Percentiles rank a stretch among this genome's conserved stretches.
phyloP scores from a whole-genome alignment of 2,329 filamentous ascomycete genomes.

The Zarea fungicola region DNA sequence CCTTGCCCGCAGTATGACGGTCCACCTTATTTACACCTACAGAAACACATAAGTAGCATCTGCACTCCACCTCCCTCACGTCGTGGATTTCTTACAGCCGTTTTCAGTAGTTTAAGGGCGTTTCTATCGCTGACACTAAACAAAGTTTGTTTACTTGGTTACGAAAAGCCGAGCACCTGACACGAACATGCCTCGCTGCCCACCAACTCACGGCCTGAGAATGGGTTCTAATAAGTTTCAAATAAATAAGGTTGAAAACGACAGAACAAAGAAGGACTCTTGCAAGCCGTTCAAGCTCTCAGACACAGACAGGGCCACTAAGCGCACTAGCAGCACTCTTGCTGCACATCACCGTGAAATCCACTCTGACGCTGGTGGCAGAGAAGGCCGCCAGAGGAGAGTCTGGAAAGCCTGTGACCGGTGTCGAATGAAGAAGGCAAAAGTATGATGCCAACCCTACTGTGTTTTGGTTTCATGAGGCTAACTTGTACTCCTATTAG shows the following conservation, averaged over 20 bases:
- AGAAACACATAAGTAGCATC: no score
- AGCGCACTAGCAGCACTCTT: conserved; percentile 39
- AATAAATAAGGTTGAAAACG: conserved; percentile 47
- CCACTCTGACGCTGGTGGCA: conserved; percentile 27
- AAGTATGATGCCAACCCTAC: conserved; percentile 43
- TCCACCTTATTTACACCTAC: no score
- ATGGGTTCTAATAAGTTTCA: conserved; percentile 47
- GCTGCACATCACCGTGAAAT: conserved; percentile 34
- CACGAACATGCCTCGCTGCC: no score
- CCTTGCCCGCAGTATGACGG: no score
- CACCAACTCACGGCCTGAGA: conserved; percentile 20
- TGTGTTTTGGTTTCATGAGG: neutral
- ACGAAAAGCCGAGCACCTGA: no score
- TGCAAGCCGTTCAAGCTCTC: conserved; percentile 43
- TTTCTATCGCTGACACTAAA: no score
- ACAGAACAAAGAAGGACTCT: conserved; percentile 33
- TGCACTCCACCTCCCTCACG: no score
- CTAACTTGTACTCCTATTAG: conserved; percentile 29
- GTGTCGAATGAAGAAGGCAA: conserved; percentile 66
- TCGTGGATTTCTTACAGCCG: no score
- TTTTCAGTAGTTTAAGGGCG: no score
- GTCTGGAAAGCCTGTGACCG: conserved; percentile 64
- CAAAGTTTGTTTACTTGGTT: no score
- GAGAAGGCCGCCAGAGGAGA: conserved; percentile 56
- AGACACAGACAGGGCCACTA: conserved; percentile 46